These are phyloP conservation scores for Colletotrichum higginsianum DNA, from an alignment of 2,329 filamentous ascomycete genomes.

Conservation along the genomic window DNA sequence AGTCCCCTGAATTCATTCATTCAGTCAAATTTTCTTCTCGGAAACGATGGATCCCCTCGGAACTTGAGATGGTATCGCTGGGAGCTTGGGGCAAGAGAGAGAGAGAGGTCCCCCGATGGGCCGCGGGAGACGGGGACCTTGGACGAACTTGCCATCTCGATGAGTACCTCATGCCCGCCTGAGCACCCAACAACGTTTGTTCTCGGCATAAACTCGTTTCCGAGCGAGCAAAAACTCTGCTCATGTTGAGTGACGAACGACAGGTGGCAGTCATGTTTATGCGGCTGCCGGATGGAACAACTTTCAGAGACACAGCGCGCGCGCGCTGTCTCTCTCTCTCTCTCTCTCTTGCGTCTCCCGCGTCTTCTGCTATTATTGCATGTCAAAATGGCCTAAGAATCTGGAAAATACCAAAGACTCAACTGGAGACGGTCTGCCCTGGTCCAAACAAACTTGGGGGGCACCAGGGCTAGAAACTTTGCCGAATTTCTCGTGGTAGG, in stretches of 20 bases:
- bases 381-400: neutral
- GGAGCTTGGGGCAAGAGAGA: slow-evolving; percentile 33
- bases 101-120: neutral
- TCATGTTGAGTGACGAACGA: slow-evolving; percentile 1
- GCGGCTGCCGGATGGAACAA: neutral
- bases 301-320: neutral
- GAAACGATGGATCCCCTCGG: neutral
- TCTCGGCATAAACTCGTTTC: slow-evolving; percentile 10
- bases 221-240: slow-evolving; percentile 11
- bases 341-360: no score
- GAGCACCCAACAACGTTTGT: neutral
- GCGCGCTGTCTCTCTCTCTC: no score
- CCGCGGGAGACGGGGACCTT: slow-evolving; percentile 14
- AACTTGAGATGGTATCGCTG: slow-evolving; percentile 27
- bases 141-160: slow-evolving; percentile 28
- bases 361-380: neutral
- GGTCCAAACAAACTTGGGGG: neutral
- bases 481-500: slow-evolving; percentile 19
- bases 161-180: slow-evolving; percentile 3
- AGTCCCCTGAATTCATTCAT: neutral
- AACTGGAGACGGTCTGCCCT: neutral
- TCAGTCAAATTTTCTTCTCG: neutral
- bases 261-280: neutral
- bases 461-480: slow-evolving; percentile 24
- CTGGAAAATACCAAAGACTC: no score